Evolutionary conservation across 148 eudicot species (phyloP), one percentile per base, ranked within the genome.

Genomic region (Salicornia ramosissima): DNA sequence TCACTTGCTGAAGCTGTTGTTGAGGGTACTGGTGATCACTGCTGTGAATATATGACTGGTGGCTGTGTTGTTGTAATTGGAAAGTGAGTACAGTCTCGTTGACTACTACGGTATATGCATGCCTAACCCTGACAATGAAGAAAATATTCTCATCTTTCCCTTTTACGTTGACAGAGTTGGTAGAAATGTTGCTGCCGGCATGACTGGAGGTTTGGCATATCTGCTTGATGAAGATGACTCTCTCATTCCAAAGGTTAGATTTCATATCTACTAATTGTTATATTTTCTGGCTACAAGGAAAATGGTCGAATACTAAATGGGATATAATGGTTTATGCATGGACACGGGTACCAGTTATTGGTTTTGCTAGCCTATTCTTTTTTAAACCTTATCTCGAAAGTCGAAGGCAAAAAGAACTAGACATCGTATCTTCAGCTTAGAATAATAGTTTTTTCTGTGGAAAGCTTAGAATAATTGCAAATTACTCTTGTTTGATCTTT

Each of bases 21-120:
- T 4, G 99, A 94, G 84, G 99, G 99, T 42, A 78, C 96, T 39
- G 97, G 99, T 54, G 99, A 94, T 74, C 97, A 94, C 70, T 86
- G 96, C 67, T 91, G 97, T 73, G 99, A 90, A 73, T 94, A 94
- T 85, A 94, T 94, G 99, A 94, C 99, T 62, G 99, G 99, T 7
- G 99, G 99, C 68, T 90, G 97, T 75, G 93, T 94, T 40, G 91
- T 94, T 7, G 82, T 89, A 52, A 89, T 94, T 64, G 99, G 99
- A 80, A 90, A 94, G 98, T 94, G 62, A 84, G 96, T 80, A 72
- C 47, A 61, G 29, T 67, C 67, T 59, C 47, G 26, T 77, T 62
- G 12, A 29, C 45, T 65, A 21, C 29, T 43, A 53, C 60, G 18
- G 22, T 0, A 0, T 49, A 19, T 47, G 4, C 19, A 14, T 12